Percentiles rank a stretch among this genome's conserved stretches.
Conservation (phyloP, 2,329 filamentous ascomycete genomes). For the Alternaria incomplexa region DNA sequence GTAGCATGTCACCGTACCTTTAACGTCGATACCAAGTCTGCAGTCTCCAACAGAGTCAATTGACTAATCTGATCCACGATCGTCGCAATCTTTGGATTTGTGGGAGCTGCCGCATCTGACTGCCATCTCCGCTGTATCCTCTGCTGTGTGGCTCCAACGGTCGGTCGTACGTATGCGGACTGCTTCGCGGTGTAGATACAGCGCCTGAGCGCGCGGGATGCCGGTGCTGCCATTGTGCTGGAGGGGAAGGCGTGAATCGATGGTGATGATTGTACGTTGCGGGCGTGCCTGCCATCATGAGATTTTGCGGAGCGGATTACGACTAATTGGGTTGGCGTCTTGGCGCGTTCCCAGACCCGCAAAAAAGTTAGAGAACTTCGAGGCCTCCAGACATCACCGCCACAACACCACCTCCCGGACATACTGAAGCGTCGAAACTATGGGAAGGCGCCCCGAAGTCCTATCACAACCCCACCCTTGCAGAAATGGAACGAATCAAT, state of each 20-base stretch:
- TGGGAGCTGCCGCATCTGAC: conserved; percentile 69
- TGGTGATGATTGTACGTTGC: conserved; percentile 25
- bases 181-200: conserved; percentile 49
- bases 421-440: conserved; percentile 42
- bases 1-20: conserved; percentile 68
- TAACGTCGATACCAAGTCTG: conserved; percentile 89
- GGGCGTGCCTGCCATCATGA: conserved; percentile 26
- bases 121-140: conserved; percentile 76
- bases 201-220: conserved; percentile 52
- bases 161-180: conserved; percentile 35
- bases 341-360: conserved; percentile 24
- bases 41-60: conserved; percentile 96
- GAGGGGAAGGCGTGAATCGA: conserved; percentile 22
- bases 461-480: conserved; percentile 13
- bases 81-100: conserved; percentile 87
- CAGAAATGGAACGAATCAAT: conserved; percentile 26
- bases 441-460: conserved; percentile 42
- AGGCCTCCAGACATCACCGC: conserved; percentile 13
- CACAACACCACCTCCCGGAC: conserved; percentile 23
- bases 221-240: conserved; percentile 52
- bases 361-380: conserved; percentile 35
- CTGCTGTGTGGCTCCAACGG: conserved; percentile 44
- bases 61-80: conserved; percentile 99
- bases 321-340: conserved; percentile 34
- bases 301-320: conserved; percentile 37